Conservation (phyloP, 805 yeast species). For the Alloascoidea africana region DNA sequence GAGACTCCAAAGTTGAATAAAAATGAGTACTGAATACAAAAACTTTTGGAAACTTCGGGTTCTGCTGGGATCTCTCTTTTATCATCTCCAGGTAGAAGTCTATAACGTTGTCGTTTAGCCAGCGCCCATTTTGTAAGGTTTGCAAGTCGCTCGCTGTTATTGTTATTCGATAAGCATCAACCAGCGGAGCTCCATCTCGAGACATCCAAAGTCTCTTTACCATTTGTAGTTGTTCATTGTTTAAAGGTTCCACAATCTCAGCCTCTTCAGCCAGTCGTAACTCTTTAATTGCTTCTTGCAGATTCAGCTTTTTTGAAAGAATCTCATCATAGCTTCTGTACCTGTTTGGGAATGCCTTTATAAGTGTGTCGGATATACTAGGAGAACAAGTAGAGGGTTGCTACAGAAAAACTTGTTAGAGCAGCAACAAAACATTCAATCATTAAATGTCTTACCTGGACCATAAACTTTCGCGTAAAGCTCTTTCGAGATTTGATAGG, state of each 20-base stretch:
- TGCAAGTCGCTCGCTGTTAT: conserved; percentile 50
- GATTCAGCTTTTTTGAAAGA: neutral
- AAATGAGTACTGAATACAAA: conserved; percentile 85
- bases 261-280: neutral
- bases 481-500: no score
- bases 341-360: neutral
- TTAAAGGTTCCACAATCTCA: neutral
- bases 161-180: conserved; percentile 27
- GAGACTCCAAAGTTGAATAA: conserved; percentile 47
- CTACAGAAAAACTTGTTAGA: no score
- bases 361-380: neutral
- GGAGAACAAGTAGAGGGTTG: neutral
- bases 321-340: neutral
- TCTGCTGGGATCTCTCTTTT: conserved; percentile 26
- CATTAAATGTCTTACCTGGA: no score
- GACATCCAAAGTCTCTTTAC: neutral
- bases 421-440: no score
- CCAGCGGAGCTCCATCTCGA: no score
- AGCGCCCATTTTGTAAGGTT: conserved; percentile 52
- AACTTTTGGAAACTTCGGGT: conserved; percentile 22
- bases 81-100: conserved; percentile 60
- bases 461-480: no score
- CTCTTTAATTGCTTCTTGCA: conserved; percentile 1
- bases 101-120: conserved; percentile 88
- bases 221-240: neutral